Conservation (phyloP, 208 protist genomes). For the Trypanosoma theileri region DNA sequence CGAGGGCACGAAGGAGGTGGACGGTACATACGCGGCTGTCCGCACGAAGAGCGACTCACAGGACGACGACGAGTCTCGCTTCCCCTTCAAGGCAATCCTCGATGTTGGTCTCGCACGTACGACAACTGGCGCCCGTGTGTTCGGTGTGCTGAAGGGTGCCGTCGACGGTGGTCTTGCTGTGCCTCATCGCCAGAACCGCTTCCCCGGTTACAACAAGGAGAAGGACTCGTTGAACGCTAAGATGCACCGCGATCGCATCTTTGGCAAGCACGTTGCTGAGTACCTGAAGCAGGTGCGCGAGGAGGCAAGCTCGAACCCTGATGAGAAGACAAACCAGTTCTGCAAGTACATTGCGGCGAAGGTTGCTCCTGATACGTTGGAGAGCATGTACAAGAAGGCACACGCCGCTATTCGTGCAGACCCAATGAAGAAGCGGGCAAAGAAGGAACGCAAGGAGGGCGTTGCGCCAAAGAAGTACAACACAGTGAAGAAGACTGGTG, state of each 20-base stretch:
- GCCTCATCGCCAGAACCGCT: slow-evolving; percentile 96
- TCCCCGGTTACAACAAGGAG: slow-evolving; percentile 95
- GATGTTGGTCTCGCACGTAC: slow-evolving; percentile 97
- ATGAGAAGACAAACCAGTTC: slow-evolving; percentile 96
- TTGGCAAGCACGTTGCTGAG: slow-evolving; percentile 97
- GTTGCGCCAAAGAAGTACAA: slow-evolving; percentile 47
- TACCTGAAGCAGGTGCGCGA: slow-evolving; percentile 98
- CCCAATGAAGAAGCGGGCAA: slow-evolving; percentile 73
- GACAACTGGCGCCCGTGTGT: slow-evolving; percentile 96
- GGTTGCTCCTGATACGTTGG: slow-evolving; percentile 91
- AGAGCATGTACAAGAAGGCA: slow-evolving; percentile 94
- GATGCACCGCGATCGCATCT: slow-evolving; percentile 94
- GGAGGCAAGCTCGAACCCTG: slow-evolving; percentile 86
- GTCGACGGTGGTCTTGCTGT: slow-evolving; percentile 97
- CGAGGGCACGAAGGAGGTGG: slow-evolving; percentile 90
- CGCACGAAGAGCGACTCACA: slow-evolving; percentile 79
- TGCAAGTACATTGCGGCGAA: slow-evolving; percentile 93
- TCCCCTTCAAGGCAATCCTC: slow-evolving; percentile 97
- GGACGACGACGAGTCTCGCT: slow-evolving; percentile 79
- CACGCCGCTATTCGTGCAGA: slow-evolving; percentile 94
- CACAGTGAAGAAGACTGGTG: slow-evolving; percentile 46
- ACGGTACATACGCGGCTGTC: slow-evolving; percentile 81
- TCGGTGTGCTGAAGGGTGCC: slow-evolving; percentile 94
- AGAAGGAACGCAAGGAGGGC: slow-evolving; percentile 59
- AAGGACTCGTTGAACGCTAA: slow-evolving; percentile 90